These are phyloP conservation scores for Cytidiella melzeri DNA, from an alignment of 768 basidiomycete species.

Conservation along the genomic window DNA sequence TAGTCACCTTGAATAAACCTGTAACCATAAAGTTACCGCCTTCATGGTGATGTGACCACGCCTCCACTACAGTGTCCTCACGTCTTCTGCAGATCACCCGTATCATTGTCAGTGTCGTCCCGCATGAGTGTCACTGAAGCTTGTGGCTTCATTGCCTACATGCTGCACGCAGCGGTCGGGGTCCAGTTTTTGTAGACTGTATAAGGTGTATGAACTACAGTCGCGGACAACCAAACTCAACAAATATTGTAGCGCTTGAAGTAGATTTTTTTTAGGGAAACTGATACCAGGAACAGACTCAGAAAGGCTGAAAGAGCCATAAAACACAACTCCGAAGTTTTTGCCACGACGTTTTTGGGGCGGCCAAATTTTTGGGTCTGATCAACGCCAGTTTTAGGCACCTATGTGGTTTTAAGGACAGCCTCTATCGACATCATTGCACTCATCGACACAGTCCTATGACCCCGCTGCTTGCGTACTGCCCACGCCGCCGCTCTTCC, in stretches of 20 bases:
- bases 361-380: slow-evolving; percentile 22
- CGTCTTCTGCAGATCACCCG: too few species aligned
- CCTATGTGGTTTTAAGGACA: slow-evolving; percentile 15
- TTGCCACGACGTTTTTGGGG: slow-evolving; percentile 21
- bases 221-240: slow-evolving; percentile 24
- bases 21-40: too few species aligned
- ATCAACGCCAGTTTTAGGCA: not conserved
- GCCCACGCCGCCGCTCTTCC: slow-evolving; percentile 35
- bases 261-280: slow-evolving; percentile 15
- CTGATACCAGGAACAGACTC: slow-evolving; percentile 20
- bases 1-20: too few species aligned
- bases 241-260: slow-evolving; percentile 14
- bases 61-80: too few species aligned
- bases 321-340: slow-evolving; percentile 18
- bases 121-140: too few species aligned
- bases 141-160: too few species aligned
- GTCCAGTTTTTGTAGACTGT: too few species aligned
- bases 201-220: too few species aligned
- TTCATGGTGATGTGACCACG: too few species aligned
- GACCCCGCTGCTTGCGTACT: slow-evolving; percentile 30
- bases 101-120: too few species aligned
- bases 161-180: too few species aligned
- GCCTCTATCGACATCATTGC: slow-evolving; percentile 32
- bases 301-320: slow-evolving; percentile 12
- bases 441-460: slow-evolving; percentile 15